Base-by-base conservation (phyloP, 257 asterid species). In the Leptodermis oblonga region DNA sequence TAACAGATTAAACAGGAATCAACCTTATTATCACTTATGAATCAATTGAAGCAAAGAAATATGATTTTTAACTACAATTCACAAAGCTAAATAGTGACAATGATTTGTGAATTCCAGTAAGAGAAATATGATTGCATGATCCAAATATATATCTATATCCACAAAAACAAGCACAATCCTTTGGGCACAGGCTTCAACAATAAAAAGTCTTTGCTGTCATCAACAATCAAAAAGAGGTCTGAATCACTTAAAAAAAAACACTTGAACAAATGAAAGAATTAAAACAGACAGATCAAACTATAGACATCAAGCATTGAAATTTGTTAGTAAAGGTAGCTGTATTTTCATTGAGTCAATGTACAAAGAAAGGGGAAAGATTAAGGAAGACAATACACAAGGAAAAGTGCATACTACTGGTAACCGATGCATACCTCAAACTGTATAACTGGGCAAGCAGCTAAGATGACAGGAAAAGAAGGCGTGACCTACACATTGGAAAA, bases 341-440 rank as follows among this genome's bases (percentile, higher is more conserved):
- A 31, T 34, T 59, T 13, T 31, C 22, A 31, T 61, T 11, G 62
- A 23, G 28, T 52, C 33, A 25, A 55, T 55, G 20, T 55, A 20
- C 34, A 55, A 55, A 2, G 13, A n/a, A 7, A 61, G 17, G 18
- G 28, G 41, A 12, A 26, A 36, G 13, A 61, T 61, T 5, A 61
- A 61, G 46, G 45, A 7, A 62, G 49, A 12, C 48, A 62, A n/a
- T 6, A 20, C 18, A 62, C 58, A 34, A 52, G 37, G 28, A 31
- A 6, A 39, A 9, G 46, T 9, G 20, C 25, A 53, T 14, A 64
- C 22, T 43, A 55, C 73, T 18, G 52, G 76, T 18, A 51, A 69
- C 52, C 28, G 53, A 65, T 71, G 65, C 86, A 62, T 77, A 93
- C 97, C 96, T 94, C 93, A 84, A 91, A 91, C 79, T 91, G 97